These are phyloP conservation scores for Madurella mycetomatis DNA, from an alignment of 2,329 filamentous ascomycete species.

Conservation along the genomic window DNA sequence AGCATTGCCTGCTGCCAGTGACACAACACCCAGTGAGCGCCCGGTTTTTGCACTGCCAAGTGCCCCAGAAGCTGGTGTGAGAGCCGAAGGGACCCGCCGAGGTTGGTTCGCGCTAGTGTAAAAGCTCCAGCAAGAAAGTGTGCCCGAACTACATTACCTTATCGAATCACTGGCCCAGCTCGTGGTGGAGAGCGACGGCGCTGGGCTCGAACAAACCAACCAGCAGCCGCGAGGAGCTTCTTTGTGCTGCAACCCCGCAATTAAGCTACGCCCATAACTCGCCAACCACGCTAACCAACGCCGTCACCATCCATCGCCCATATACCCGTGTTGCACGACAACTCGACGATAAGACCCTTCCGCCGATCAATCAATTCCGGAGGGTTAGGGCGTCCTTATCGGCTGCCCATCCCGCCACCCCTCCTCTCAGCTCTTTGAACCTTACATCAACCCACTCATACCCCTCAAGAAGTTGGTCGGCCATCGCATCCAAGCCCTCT, in stretches of 20 bases:
- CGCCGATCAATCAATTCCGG: conserved; percentile 20
- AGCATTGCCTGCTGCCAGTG: not conserved
- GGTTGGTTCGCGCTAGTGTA: conserved; percentile 9
- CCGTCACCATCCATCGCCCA: conserved; percentile 15
- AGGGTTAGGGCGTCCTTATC: conserved; percentile 11
- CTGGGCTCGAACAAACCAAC: conserved; percentile 16
- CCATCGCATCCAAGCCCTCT: not conserved
- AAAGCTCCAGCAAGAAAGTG: not conserved
- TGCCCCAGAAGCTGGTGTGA: not conserved
- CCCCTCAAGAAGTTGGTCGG: not conserved
- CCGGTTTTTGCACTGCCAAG: not conserved
- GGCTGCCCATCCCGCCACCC: conserved; percentile 8
- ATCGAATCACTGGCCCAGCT: conserved; percentile 6
- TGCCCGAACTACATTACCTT: not conserved
- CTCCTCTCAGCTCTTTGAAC: conserved; percentile 1
- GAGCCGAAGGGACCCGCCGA: conserved; percentile 5
- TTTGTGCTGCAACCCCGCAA: conserved; percentile 27
- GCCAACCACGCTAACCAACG: conserved; percentile 17
- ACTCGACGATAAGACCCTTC: conserved; percentile 8
- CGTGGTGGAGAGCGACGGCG: conserved; percentile 13
- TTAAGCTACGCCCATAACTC: conserved; percentile 19
- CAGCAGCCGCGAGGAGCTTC: conserved; percentile 20
- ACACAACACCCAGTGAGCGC: not conserved
- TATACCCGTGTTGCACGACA: conserved; percentile 16
- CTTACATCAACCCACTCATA: not conserved